Percentiles rank a stretch among this genome's conserved stretches.
Evolutionary conservation across 371 early-diverging fungal species (phyloP).

Genomic region (Lichtheimia ramosa): DNA sequence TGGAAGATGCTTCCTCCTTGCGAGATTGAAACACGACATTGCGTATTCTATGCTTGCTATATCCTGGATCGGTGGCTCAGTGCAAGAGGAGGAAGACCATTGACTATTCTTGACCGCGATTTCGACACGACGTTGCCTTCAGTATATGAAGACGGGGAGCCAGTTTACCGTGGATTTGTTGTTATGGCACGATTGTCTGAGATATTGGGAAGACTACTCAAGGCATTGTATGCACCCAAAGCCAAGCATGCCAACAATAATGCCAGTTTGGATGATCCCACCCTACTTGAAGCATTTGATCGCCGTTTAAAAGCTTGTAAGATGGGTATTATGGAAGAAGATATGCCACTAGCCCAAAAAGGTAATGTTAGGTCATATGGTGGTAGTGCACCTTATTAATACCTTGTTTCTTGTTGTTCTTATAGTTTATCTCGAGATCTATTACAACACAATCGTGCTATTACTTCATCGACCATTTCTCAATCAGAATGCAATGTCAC

Average conservation of each 20-base stretch:
- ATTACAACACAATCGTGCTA: conserved; percentile 49
- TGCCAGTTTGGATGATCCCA: conserved; percentile 45
- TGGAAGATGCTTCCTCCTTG: conserved; percentile 47
- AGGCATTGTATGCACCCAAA: conserved; percentile 47
- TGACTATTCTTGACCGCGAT: conserved; percentile 52
- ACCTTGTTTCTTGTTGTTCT: not conserved
- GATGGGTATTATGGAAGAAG: conserved; percentile 22
- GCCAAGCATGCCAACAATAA: conserved; percentile 38
- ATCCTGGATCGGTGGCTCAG: conserved; percentile 58
- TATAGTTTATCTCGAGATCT: conserved; percentile 51
- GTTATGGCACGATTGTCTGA: conserved; percentile 37
- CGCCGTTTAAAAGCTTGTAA: conserved; percentile 40
- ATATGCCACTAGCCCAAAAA: conserved; percentile 33
- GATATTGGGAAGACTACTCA: conserved; percentile 43
- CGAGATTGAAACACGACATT: conserved; percentile 61
- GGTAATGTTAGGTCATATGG: conserved; percentile 17
- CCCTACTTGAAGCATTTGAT: conserved; percentile 42
- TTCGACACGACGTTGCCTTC: conserved; percentile 39
- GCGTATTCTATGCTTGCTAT: conserved; percentile 66
- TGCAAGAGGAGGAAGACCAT: conserved; percentile 48
- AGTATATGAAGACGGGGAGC: conserved; percentile 6
- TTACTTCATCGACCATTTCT: conserved; percentile 60
- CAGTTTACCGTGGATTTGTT: conserved; percentile 35
- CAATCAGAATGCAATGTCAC: conserved; percentile 5
- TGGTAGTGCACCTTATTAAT: conserved; percentile 5